These are phyloP conservation scores for Botryotinia convoluta DNA, from an alignment of 2,329 filamentous ascomycete species.

Conservation along the genomic window DNA sequence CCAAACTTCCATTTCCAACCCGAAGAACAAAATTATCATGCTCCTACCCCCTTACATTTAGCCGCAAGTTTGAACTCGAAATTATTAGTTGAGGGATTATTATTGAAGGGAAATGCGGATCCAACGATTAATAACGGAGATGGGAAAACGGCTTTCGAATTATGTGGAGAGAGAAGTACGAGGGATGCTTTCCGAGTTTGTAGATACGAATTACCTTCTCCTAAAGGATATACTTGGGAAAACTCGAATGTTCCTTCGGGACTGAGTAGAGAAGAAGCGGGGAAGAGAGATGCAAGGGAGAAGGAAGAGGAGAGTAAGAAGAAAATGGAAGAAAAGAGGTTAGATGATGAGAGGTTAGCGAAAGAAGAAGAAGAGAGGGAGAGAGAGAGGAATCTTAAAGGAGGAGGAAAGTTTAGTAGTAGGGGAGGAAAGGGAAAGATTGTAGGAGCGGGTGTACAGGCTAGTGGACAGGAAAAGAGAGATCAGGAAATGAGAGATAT, in stretches of 20 bases:
- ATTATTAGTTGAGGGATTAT: conserved; percentile 71
- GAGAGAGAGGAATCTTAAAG: conserved; percentile 36
- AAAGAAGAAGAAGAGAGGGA: conserved; percentile 49
- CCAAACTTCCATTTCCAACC: conserved; percentile 76
- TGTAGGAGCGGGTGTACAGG: conserved; percentile 35
- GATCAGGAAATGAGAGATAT: conserved; percentile 82
- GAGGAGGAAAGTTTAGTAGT: conserved; percentile 39
- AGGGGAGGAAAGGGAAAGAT: conserved; percentile 50
- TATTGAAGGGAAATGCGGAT: conserved; percentile 72
- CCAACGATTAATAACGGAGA: conserved; percentile 70
- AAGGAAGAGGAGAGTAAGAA: conserved; percentile 64
- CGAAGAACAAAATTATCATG: conserved; percentile 68
- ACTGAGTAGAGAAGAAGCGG: conserved; percentile 69
- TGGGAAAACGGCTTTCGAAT: conserved; percentile 81
- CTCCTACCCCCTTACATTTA: conserved; percentile 77
- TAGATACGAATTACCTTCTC: conserved; percentile 61
- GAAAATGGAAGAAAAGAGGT: conserved; percentile 67
- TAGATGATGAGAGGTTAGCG: conserved; percentile 65
- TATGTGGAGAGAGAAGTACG: conserved; percentile 80
- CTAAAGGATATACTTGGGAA: conserved; percentile 57
- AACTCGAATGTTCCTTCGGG: conserved; percentile 68
- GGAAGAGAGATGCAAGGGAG: conserved; percentile 67
- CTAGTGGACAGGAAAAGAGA: conserved; percentile 61
- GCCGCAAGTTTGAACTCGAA: conserved; percentile 78
- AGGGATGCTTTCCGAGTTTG: conserved; percentile 90